Conservation (phyloP, 768 basidiomycete genomes). For the Rhodotorula kratochvilovae region DNA sequence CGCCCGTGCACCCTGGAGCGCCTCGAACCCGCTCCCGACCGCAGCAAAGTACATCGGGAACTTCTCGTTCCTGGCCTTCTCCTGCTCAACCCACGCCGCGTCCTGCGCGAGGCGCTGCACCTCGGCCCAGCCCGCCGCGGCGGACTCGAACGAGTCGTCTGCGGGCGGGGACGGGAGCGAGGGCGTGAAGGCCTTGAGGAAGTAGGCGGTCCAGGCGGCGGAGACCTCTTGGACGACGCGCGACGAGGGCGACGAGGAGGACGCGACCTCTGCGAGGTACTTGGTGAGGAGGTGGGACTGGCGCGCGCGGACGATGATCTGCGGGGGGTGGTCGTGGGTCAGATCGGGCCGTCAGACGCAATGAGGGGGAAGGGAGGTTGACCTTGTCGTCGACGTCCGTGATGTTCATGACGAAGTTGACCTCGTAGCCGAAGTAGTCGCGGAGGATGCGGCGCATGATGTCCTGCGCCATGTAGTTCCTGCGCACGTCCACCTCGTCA, state of each 20-base stretch:
- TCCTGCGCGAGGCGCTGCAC: slow-evolving; percentile 55
- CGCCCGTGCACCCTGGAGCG: slow-evolving; percentile 1
- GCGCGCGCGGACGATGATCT: slow-evolving; percentile 92
- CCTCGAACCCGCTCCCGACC: slow-evolving; percentile 54
- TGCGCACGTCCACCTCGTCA: slow-evolving; percentile 44
- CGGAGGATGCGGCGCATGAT: slow-evolving; percentile 80
- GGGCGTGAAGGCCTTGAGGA: slow-evolving; percentile 36
- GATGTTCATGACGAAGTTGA: slow-evolving; percentile 98
- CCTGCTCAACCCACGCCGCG: slow-evolving; percentile 64
- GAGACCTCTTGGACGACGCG: slow-evolving; percentile 29
- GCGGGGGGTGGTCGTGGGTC: slow-evolving; percentile 4
- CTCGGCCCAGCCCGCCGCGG: slow-evolving; percentile 55
- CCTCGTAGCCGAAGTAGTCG: slow-evolving; percentile 95
- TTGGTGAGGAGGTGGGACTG: slow-evolving; percentile 52
- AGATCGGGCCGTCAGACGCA: not conserved
- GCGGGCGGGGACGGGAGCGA: slow-evolving; percentile 28
- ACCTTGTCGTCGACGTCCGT: slow-evolving; percentile 99
- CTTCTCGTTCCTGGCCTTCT: slow-evolving; percentile 77
- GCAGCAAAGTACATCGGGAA: slow-evolving; percentile 81
- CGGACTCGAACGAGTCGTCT: not conserved
- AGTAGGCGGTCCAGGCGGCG: slow-evolving; percentile 42
- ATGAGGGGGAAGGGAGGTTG: slow-evolving; percentile 20
- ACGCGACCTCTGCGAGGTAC: slow-evolving; percentile 30
- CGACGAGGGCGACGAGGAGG: slow-evolving; percentile 19
- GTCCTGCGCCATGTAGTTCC: slow-evolving; percentile 96